Base-by-base conservation (phyloP, 257 asterid genomes). In the Plantago major region DNA sequence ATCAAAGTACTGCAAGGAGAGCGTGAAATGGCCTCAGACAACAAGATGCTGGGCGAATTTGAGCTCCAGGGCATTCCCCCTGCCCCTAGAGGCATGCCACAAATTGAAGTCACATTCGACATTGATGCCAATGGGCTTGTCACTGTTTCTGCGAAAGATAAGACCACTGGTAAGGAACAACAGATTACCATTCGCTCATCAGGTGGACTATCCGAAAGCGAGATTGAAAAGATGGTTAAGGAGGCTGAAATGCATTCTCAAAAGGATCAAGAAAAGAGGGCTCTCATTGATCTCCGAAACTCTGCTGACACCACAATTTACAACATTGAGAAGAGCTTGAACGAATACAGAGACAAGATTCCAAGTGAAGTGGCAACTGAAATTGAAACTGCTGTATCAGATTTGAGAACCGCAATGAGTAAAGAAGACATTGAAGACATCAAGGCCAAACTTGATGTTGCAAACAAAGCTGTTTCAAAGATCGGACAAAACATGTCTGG, bases 21-120 rank as follows among this genome's bases (percentile, higher is more conserved):
- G 58, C 89, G 96, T 3, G 92, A 88, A 64, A 82, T 83, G 87
- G 85, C 88, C 4, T 0, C 82, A 1, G 90, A 80, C 40, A 85
- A 85, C 71, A 85, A 85, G 59, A 57, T 71, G 6, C 77, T 85
- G 0, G 94, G 94, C 2, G 87, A 85, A 51, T 85, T 85, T 50
- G 94, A 78, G 26, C 94, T 85, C 10, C 66, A 67, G 66, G 94
- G 90, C 10, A 47, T 47, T 13, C 52, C 52, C 18, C 52, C 52
- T 13, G n/a, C 52, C 13, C 52, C 52, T 6, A 47, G 52, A 47
- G 52, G 52, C 52, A 47, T 47, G 52, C 52, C 52, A 13, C 52
- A 47, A 17, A 47, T 47, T 13, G 52, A 47, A 13, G 52, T 47
- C 17, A 47, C 52, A 0, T 47, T 47, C 52, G 52, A 47, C 52